Evolutionary conservation across 352 stramenopile species (phyloP), one percentile per base, ranked within the genome.

Genomic region (Hyaloperonospora brassicae): DNA sequence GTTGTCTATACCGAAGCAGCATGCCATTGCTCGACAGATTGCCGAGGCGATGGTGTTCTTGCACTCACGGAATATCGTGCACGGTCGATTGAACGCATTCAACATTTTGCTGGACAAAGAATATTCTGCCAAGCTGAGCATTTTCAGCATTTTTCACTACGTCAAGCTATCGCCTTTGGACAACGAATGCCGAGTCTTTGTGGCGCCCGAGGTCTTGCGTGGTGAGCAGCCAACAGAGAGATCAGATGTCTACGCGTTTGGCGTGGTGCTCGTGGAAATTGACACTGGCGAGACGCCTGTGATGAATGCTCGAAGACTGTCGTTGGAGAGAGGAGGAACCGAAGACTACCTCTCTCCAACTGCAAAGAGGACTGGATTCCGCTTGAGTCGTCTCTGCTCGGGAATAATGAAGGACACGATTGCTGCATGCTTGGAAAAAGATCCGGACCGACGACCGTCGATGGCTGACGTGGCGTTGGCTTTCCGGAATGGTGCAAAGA

Each of bases 61-160:
- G 45, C 79, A 89, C 52, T 69, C 75, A 41, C 70, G 84, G 53
- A 71, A 74, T 30, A 87, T 89, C 51, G 62, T 87, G n/a, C 82
- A 90, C 38, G 78, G 82, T 11, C 78, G 80, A 21, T 62, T 90
- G 23, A 88, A 82, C 60, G 66, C 82, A 21, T 89, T 86, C 61
- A 88, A 89, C 50, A 72, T 93, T 30, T 57, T 93, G 22, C 51
- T 93, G n/a, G 78, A 86, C 54, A 70, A 69, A 27, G 62, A 76
- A 24, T 84, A 64, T 50, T 74, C 70, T 24, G 82, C 74, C 45
- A 90, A 93, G 57, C 52, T 90, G 31, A 90, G 76, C 51, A 57
- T 88, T 8, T 90, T 93, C 47, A 73, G 77, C 14, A 74, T 87
- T 50, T 87, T 86, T 66, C 77, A 91, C 55, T 87, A 87, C 55